Percentiles rank a stretch among this genome's conserved stretches.
Evolutionary conservation across 306 rosid genomes (phyloP).

Genomic region (Delonix regia): DNA sequence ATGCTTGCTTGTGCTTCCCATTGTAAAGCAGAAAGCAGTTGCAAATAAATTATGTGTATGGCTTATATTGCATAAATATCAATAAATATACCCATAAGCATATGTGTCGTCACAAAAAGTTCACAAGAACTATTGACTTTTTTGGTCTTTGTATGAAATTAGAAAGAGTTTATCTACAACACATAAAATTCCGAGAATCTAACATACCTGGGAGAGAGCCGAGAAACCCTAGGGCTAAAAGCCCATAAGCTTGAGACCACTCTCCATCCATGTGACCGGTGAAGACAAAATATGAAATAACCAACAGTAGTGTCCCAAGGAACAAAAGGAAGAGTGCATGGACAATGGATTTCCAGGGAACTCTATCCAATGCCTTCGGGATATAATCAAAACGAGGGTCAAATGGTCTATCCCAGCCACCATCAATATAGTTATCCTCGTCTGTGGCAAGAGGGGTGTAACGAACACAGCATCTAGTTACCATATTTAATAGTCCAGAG

Average conservation of each 20-base stretch:
- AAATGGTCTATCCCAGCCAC: slow-evolving; percentile 42
- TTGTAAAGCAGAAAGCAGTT: neutral
- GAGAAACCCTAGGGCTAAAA: slow-evolving; percentile 78
- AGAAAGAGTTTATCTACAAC: slow-evolving; percentile 13
- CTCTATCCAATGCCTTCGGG: slow-evolving; percentile 73
- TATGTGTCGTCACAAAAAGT: slow-evolving; percentile 8
- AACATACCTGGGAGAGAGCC: slow-evolving; percentile 92
- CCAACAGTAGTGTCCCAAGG: slow-evolving; percentile 75
- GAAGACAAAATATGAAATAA: slow-evolving; percentile 83
- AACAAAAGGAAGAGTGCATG: slow-evolving; percentile 81
- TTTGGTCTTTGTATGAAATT: slow-evolving; percentile 11
- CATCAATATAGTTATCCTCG: slow-evolving; percentile 51
- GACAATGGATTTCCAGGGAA: slow-evolving; percentile 94
- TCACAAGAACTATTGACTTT: neutral
- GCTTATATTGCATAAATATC: slow-evolving; percentile 9
- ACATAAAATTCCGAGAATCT: slow-evolving; percentile 12
- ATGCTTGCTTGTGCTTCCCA: slow-evolving; percentile 27
- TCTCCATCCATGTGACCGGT: slow-evolving; percentile 98
- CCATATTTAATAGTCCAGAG: slow-evolving; percentile 47
- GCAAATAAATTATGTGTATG: neutral
- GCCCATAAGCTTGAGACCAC: slow-evolving; percentile 86
- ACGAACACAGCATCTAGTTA: slow-evolving; percentile 68
- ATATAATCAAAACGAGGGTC: slow-evolving; percentile 92
- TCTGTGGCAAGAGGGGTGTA: slow-evolving; percentile 64
- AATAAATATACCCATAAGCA: slow-evolving; percentile 24